Evolutionary conservation across 1,139 yeast species (phyloP), one percentile per base, ranked within the genome.

Genomic region (Candida pseudoviswanathii): DNA sequence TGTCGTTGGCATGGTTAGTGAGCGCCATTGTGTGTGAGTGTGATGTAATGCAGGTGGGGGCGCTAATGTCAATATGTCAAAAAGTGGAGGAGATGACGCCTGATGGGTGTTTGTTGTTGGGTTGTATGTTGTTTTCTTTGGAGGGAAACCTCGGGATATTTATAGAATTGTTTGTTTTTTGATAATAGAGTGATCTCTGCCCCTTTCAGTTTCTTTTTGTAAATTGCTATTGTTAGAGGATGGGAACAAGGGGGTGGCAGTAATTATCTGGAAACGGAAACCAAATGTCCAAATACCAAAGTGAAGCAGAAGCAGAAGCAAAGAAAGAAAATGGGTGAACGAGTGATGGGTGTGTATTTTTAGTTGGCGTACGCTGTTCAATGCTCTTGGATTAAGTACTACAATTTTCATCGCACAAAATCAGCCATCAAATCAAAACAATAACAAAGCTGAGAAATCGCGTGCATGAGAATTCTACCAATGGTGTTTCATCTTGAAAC

Each of bases 1-100:
- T 72, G 55, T 74, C 78, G 51, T 72, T 68, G 40, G 60, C 62
- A 46, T 60, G 56, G 11, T 36, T 43, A 24, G 50, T 27, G 8
- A 39, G 11, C 4, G 21, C 41, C 30, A 33, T 41, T 29, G 21
- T 31, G 10, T 8, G 31, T 9, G 25, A 5, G 24, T 5, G 11
- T 31, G 29, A 36, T 36, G 40, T 2, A 5, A 21, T 34, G 39
- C 22, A 4, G 27, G 27, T 36, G 29, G 40, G 10, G 21, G 10
- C 29, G 6, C 3, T 3, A 27, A 25, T 37, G 9, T 16, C 16
- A 16, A 16, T 16, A 16, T 16, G 16, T 16, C 16, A 16, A 16
- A 16, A 16, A 16, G 16, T 16, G 29, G 10, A 16, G 40, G 8
- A 3, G 29, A 22, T 36, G 40, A 36, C 11, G 40, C 8, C 11